Percentiles rank a stretch among this genome's conserved stretches.
Evolutionary conservation across 768 basidiomycete species (phyloP).

Genomic region (Krasilnikovozyma curviuscula): DNA sequence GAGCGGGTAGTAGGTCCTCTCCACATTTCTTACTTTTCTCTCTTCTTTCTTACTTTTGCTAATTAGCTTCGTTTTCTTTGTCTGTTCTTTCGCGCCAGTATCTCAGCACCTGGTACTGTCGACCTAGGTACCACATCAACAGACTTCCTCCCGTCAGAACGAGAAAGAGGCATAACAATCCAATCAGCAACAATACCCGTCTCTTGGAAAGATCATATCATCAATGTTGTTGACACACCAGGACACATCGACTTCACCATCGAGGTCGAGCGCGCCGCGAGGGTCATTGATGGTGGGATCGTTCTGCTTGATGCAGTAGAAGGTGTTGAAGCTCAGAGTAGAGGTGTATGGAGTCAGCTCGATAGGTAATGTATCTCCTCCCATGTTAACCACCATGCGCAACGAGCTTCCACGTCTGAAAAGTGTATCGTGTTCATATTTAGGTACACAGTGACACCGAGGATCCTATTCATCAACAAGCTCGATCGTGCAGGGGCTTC

Average conservation of each 20-base stretch:
- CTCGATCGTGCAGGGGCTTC: constrained; percentile 73
- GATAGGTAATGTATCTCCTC: constrained; percentile 44
- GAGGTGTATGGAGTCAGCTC: constrained; percentile 70
- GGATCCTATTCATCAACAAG: constrained; percentile 71
- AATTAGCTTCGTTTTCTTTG: neutral
- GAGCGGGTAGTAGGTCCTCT: constrained; percentile 8
- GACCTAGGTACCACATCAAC: constrained; percentile 81
- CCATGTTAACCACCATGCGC: neutral
- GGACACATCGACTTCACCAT: constrained; percentile 93
- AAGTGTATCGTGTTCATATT: neutral
- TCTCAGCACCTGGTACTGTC: constrained; percentile 56
- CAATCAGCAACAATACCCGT: constrained; percentile 45
- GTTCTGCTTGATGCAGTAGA: constrained; percentile 78
- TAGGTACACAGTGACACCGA: constrained; percentile 60
- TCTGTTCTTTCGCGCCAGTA: constrained; percentile 40
- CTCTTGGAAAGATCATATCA: constrained; percentile 22
- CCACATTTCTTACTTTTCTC: no score
- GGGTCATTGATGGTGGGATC: constrained; percentile 73
- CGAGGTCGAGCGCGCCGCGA: constrained; percentile 84
- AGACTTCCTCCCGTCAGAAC: constrained; percentile 72
- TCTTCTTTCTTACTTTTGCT: neutral
- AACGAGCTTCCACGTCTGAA: neutral
- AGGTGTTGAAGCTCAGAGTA: constrained; percentile 77
- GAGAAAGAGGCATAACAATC: constrained; percentile 78
- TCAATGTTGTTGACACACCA: constrained; percentile 77